Base-by-base conservation (phyloP, 805 yeast genomes). In the Kodamaea jinghongensis region DNA sequence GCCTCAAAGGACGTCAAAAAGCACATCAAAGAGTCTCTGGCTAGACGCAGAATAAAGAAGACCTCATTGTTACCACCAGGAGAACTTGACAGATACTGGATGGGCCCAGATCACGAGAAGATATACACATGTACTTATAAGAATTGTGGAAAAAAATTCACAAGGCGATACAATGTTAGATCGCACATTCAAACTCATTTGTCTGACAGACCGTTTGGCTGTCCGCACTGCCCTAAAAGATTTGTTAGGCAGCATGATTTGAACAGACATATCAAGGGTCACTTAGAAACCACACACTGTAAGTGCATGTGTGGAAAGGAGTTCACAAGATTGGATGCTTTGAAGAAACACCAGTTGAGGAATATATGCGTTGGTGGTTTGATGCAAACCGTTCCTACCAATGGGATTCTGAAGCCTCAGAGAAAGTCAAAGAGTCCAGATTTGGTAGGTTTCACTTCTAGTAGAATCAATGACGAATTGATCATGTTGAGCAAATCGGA, bases 141-240 rank as follows among this genome's bases (percentile, higher is more conserved):
- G 11, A 72, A 73, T 39, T 93, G 99, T 64, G 84, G 86, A 7
- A 89, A 93, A 63, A 67, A 75, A 39, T 91, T 93, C 63, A 80
- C 89, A 6, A 73, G 99, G 55, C 73, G 96, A 34, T 95, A 95
- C 62, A 93, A 93, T 54, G 87, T 88, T 9, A 71, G 98, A 46
- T 87, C 96, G 0, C 99, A 93, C 60, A 90, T 93, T 41, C 99
- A 93, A 59, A 93, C 99, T 0, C 99, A 93, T 69, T 65, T 93
- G 36, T 82, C 91, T 58, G 99, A 95, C 60, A 71, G 97, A 47
- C 99, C 99, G 1, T 91, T 87, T 62, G 67, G 74, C 0, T 93
- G 99, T 65, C 68, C 69, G 3, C 71, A 71, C 31, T 93, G 99
- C 61, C 75, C 78, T 3, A 86, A 90, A 50, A 77, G 86, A 28